Conservation (phyloP, 768 basidiomycete species). For the Vararia minispora region DNA sequence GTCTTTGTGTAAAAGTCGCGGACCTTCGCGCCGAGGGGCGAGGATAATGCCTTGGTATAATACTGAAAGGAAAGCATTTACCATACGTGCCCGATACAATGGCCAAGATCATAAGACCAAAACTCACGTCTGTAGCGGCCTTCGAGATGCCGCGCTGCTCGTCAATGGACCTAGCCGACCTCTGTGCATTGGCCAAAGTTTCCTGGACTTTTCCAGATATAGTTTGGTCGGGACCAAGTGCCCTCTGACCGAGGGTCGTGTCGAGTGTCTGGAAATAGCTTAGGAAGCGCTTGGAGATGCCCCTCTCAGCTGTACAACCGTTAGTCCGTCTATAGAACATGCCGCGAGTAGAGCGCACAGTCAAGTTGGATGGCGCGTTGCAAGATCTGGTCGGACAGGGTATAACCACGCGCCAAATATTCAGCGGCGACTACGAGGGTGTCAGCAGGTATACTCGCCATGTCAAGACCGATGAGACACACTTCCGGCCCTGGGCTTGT, state of each 20-base stretch:
- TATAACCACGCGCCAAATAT: constrained; percentile 86
- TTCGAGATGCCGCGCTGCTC: constrained; percentile 71
- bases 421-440: constrained; percentile 66
- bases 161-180: constrained; percentile 66
- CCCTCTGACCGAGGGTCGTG: constrained; percentile 50
- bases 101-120: neutral
- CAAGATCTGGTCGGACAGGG: constrained; percentile 66
- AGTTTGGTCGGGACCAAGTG: constrained; percentile 75
- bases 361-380: constrained; percentile 76
- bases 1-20: constrained; percentile 77
- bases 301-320: constrained; percentile 48
- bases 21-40: constrained; percentile 70
- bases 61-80: constrained; percentile 35
- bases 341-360: constrained; percentile 24
- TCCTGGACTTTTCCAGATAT: constrained; percentile 63
- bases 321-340: neutral
- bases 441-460: neutral
- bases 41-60: constrained; percentile 65
- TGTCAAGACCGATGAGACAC: constrained; percentile 17
- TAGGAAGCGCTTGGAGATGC: constrained; percentile 82
- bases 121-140: constrained; percentile 51
- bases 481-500: constrained; percentile 89
- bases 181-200: constrained; percentile 49
- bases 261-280: constrained; percentile 69
- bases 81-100: neutral